Base-by-base conservation (phyloP, 2,329 filamentous ascomycete genomes). In the Emericellopsis atlantica region DNA sequence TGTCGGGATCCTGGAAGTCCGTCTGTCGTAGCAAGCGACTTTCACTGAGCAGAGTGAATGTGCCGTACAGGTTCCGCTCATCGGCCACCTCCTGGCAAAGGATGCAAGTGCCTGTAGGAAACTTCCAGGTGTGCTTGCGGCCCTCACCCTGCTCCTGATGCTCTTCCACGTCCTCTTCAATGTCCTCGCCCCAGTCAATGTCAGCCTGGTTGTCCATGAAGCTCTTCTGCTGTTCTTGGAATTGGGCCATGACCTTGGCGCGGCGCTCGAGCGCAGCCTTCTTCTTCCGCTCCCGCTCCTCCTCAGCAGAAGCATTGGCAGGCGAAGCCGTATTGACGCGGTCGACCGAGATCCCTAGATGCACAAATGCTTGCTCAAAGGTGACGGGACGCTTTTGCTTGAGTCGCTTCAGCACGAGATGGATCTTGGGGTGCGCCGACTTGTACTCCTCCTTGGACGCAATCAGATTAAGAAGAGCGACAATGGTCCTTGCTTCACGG, bases 41-140 rank as follows among this genome's bases (percentile, higher is more conserved):
- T 52, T 95, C 80, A 16, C 79, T 85, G 44, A 98, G 74, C 50
- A 94, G 78, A 3, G 86, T 87, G 64, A 98, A 96, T 0, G 90
- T 95, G 44, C 92, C 92, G 55, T 93, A 96, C 1, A 96, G 71
- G 33, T 81, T 77, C 11, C 81, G 80, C 48, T 96, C 90, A 51
- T 90, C 88, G 3, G 87, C 92, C 50, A 95, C 88, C 61, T 98
- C 93, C 59, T 96, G 92, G 54, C 92, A 98, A 14, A 96, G 67
- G 41, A 98, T 95, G 58, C 92, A 98, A 21, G 88, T 94, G 14
- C 89, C 92, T 21, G 79, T 76, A 2, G 93, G 92, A 56, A 93
- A 98, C 55, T 88, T 92, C 79, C 89, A 94, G 40, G 57, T 60
- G 42, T 64, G 59, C 54, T 79, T 80, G 38, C 78, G 74, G 51